Evolutionary conservation across 441 rosid genomes (phyloP), one percentile per base, ranked within the genome.

Genomic region (Arabidopsis hybrid): DNA sequence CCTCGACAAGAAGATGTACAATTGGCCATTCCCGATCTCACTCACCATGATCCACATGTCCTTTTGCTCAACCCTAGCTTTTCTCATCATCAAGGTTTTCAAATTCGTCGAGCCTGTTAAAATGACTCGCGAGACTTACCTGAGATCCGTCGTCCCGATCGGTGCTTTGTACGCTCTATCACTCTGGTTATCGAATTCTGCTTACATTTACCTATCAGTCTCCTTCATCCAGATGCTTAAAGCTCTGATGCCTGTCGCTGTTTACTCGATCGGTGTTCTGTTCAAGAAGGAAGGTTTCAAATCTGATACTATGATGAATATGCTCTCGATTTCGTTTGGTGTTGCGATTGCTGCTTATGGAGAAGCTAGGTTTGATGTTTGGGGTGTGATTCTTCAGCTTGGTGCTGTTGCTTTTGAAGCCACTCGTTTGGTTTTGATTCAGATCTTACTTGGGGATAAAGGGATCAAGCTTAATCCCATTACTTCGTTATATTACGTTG

Each of bases 1-100:
- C 93, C 94, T 95, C 40, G 99, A 95, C 84, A 89, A 89, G 82
- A 92, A 95, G 90, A 90, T 95, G 97, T 95, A 95, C 85, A 89
- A 89, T 72, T 95, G 99, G 99, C 97, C 99, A 0, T 95, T 81
- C 74, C 99, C 99, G 2, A 88, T 95, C 81, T 89, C 99, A 2
- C 99, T 95, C 58, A 95, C 99, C 72, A 90, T 95, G 96, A 92
- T 92, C 87, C 99, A 95, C 82, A 95, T 95, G 99, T 83, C 97
- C 53, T 95, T 95, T 60, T 94, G 99, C 77, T 81, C 99, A 60
- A 70, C 94, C 47, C 85, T 94, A 14, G 97, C 99, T 57, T 71
- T 89, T 74, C 83, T 92, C 81, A 83, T 94, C 81, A 85, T 94
- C 90, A 94, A 94, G 47, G 89, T 94, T 73, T 88, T 94, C 87